Percentiles rank a stretch among this genome's conserved stretches.
Conservation (phyloP, 2,329 filamentous ascomycete species). For the Pseudogymnoascus sp. region DNA sequence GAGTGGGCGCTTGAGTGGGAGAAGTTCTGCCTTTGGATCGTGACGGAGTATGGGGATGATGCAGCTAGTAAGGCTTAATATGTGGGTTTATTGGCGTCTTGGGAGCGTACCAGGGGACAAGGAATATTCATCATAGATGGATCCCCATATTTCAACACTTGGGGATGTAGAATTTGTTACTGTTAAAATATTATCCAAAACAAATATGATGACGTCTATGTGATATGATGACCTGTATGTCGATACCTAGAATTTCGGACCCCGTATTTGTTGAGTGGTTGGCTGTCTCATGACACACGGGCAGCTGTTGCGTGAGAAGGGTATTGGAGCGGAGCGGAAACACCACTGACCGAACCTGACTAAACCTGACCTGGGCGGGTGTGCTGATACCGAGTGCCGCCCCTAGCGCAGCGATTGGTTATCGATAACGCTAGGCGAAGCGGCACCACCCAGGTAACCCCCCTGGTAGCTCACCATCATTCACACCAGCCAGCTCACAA, state of each 20-base stretch:
- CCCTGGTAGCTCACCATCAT: conserved; percentile 5
- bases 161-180: not conserved
- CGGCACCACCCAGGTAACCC: conserved; percentile 6
- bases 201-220: not conserved
- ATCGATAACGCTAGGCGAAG: conserved; percentile 9
- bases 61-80: not conserved
- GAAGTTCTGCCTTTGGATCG: conserved; percentile 83
- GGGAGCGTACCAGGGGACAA: not conserved
- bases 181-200: not conserved
- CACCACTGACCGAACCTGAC: not conserved
- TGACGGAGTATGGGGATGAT: conserved; percentile 61
- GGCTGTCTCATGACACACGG: not conserved
- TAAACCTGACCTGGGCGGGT: not conserved
- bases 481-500: conserved; percentile 1
- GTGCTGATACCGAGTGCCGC: conserved; percentile 7
- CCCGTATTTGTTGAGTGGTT: not conserved
- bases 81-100: conserved; percentile 1
- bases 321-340: not conserved
- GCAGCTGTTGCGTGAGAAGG: not conserved
- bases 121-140: not conserved
- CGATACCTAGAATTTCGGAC: not conserved
- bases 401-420: conserved; percentile 3
- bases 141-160: conserved; percentile 7
- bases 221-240: not conserved
- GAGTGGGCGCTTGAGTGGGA: conserved; percentile 83